phyloP scores from a whole-genome alignment of 148 eudicot genomes.

The Camellia japonica region DNA sequence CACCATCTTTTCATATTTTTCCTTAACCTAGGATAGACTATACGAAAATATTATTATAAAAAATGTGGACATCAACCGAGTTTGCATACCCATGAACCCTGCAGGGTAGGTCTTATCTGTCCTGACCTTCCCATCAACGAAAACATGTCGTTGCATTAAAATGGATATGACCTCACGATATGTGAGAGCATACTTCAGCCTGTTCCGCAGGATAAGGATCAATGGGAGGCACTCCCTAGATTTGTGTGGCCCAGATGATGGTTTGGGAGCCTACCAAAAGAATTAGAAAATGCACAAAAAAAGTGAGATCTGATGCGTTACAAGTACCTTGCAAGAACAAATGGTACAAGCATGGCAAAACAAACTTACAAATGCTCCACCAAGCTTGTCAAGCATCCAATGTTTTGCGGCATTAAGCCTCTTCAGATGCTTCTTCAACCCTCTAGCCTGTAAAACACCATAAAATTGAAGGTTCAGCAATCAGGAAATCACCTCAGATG shows the following conservation, averaged over 20 bases:
- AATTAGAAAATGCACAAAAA: neutral
- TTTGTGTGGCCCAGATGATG: conserved; percentile 63
- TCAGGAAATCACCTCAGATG: neutral
- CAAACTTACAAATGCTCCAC: conserved; percentile 50
- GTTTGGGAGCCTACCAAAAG: conserved; percentile 51
- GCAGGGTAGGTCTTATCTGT: conserved; percentile 48
- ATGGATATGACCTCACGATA: conserved; percentile 55
- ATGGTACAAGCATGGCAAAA: too few species aligned
- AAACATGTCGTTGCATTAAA: conserved; percentile 53
- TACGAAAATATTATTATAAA: neutral
- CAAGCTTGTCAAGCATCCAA: conserved; percentile 65
- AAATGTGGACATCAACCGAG: neutral
- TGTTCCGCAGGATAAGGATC: conserved; percentile 50
- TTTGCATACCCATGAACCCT: conserved; percentile 54
- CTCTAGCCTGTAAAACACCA: conserved; percentile 40
- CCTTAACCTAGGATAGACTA: neutral
- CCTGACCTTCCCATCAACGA: conserved; percentile 58
- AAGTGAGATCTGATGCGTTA: neutral
- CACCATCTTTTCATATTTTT: too few species aligned
- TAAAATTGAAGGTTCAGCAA: neutral
- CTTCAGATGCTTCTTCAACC: conserved; percentile 66
- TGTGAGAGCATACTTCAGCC: conserved; percentile 53
- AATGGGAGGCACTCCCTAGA: conserved; percentile 61
- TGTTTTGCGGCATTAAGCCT: conserved; percentile 68
- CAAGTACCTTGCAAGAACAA: neutral